Evolutionary conservation across 2,329 filamentous ascomycete species (phyloP), one percentile per base, ranked within the genome.

Genomic region (Rhynchosporium agropyri): DNA sequence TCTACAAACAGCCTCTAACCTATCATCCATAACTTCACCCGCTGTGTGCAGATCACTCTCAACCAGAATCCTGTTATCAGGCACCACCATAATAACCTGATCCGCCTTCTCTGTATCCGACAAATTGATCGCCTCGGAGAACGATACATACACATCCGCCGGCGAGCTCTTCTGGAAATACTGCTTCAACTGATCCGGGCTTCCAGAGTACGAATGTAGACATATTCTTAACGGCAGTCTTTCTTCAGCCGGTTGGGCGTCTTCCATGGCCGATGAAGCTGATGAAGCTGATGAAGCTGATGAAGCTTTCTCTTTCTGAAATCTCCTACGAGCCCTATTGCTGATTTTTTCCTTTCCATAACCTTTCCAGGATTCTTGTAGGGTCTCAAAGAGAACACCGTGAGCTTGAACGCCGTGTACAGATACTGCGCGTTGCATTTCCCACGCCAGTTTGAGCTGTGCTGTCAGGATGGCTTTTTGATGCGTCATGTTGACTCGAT

Each of bases 1-100:
- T n/a, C 88, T 80, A 61, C 89, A 86, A 65, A 93, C 89, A 51
- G 90, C 83, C 73, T 94, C 90, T 12, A 99, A 77, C 63, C 85
- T 78, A 2, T 79, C 76, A 73, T 98, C 95, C 90, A 98, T 96
- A 57, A 82, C 78, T 0, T 86, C 80, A 0, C 95, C 95, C 0
- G 94, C 95, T 26, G 79, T 84, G 75, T 98, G 91, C 63, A 97
- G 75, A 76, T 99, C 95, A 74, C 92, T 98, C 77, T 99, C 95
- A 2, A 96, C 82, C 26, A 99, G 81, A 12, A 99, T 79, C 59
- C 87, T 83, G 69, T 94, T 84, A 67, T 92, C 89, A 0, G 95
- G 94, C 3, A 96, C 81, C 2, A 83, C 83, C 64, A 83, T 84
- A 54, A 98, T 82, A 26, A 88, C 83, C 26, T 92, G 86, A 29